Percentiles rank a stretch among this genome's conserved stretches.
Conservation (phyloP, 176 grass and related monocot species). For the Oryza coarctata region DNA sequence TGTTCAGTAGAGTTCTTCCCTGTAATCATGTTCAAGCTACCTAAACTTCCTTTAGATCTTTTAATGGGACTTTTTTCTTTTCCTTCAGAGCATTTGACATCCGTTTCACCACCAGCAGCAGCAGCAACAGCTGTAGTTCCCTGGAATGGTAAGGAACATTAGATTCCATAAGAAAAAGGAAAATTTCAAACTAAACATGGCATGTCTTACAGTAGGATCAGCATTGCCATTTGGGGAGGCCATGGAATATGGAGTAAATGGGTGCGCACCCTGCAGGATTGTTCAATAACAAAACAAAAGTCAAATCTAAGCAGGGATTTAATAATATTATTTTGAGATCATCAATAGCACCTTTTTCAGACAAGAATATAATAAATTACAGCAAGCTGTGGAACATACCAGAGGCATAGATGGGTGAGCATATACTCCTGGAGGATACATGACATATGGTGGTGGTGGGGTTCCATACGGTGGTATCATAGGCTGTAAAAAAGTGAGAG, state of each 20-base stretch:
- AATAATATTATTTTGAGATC: neutral
- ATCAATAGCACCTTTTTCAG: neutral
- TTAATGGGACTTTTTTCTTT: slow-evolving; percentile 82
- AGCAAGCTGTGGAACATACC: slow-evolving; percentile 52
- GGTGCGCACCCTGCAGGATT: slow-evolving; percentile 67
- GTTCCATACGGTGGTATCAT: slow-evolving; percentile 91
- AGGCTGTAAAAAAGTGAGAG: slow-evolving; percentile 49
- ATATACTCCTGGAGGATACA: slow-evolving; percentile 95
- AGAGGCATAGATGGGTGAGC: slow-evolving; percentile 86
- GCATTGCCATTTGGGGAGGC: slow-evolving; percentile 66
- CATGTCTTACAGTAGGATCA: slow-evolving; percentile 72
- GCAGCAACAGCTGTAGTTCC: slow-evolving; percentile 14
- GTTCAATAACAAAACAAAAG: slow-evolving; percentile 22
- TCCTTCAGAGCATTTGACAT: slow-evolving; percentile 69
- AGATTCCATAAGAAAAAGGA: slow-evolving; percentile 26
- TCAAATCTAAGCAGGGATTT: slow-evolving; percentile 34
- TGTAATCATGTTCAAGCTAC: slow-evolving; percentile 93
- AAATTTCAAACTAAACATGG: neutral
- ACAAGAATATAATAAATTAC: slow-evolving; percentile 13
- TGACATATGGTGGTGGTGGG: slow-evolving; percentile 66
- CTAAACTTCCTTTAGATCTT: slow-evolving; percentile 94
- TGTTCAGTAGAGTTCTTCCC: slow-evolving; percentile 64
- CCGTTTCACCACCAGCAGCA: slow-evolving; percentile 50
- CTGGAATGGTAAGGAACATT: slow-evolving; percentile 53
- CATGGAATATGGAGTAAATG: slow-evolving; percentile 77